Conservation (phyloP, 768 basidiomycete genomes). For the Collybia mongolica region DNA sequence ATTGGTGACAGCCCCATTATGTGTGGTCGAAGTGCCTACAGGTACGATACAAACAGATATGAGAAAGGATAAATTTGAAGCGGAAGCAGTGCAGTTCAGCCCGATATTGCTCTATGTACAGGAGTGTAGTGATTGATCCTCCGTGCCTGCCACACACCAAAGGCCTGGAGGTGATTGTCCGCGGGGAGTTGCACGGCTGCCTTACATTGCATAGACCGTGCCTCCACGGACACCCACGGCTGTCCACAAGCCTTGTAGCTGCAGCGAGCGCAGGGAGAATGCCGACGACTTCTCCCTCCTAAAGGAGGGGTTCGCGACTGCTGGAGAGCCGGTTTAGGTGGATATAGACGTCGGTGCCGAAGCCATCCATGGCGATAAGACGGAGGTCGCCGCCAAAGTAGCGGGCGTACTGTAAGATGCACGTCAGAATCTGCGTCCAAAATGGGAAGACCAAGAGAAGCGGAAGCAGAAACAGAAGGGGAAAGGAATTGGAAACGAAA, state of each 20-base stretch:
- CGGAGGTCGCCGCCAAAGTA: constrained; percentile 95
- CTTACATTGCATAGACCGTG: too few species aligned
- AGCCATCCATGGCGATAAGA: constrained; percentile 98
- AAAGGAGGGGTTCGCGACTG: constrained; percentile 76
- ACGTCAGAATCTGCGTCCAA: background rate
- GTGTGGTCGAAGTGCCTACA: too few species aligned
- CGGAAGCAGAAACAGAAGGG: background rate
- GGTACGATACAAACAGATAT: too few species aligned
- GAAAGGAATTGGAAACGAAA: constrained; percentile 2
- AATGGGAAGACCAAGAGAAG: background rate
- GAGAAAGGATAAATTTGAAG: too few species aligned
- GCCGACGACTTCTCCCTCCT: constrained; percentile 1
- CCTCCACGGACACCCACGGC: background rate
- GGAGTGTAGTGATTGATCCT: too few species aligned
- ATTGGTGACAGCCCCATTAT: too few species aligned
- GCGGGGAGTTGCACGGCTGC: too few species aligned
- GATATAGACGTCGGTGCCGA: constrained; percentile 92
- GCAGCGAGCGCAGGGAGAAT: background rate
- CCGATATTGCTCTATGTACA: too few species aligned
- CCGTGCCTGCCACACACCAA: too few species aligned
- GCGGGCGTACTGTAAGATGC: constrained; percentile 68
- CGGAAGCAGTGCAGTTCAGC: too few species aligned
- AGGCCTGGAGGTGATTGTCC: too few species aligned
- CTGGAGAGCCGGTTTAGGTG: constrained; percentile 86
- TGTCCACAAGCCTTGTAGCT: background rate